Conservation (phyloP, 345 rosid genomes). For the Eucalyptus brandiana region DNA sequence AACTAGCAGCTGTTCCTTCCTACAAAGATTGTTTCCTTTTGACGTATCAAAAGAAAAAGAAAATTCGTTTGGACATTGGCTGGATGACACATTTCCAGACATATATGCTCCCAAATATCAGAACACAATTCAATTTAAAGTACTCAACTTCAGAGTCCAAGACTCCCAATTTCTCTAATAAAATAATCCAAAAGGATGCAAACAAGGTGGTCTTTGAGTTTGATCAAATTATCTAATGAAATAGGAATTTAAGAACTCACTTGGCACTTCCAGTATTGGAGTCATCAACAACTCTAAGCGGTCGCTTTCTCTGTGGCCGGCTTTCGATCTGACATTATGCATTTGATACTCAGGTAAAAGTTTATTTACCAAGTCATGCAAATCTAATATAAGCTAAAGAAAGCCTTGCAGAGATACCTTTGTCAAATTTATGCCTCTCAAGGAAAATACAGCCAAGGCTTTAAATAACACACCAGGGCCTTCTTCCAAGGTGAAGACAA, state of each 20-base stretch:
- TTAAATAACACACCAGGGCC: conserved; percentile 46
- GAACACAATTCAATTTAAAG: not conserved
- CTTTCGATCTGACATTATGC: conserved; percentile 27
- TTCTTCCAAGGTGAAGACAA: conserved; percentile 40
- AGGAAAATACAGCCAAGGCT: conserved; percentile 46
- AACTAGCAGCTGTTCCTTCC: not conserved
- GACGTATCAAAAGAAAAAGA: not conserved
- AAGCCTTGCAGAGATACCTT: conserved; percentile 12
- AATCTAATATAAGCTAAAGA: not conserved
- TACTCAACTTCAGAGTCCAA: not conserved
- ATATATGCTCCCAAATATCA: not conserved
- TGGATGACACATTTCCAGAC: not conserved
- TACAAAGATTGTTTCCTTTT: not conserved
- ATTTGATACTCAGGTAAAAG: not conserved
- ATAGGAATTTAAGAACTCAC: conserved; percentile 7
- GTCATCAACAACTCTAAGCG: conserved; percentile 40
- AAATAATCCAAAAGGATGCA: not conserved
- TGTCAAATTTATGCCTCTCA: conserved; percentile 33
- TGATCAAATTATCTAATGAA: not conserved
- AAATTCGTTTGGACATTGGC: not conserved
- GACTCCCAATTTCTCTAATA: not conserved
- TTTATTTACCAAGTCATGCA: not conserved
- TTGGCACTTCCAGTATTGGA: conserved; percentile 38
- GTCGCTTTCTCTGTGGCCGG: conserved; percentile 40
- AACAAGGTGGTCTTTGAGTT: not conserved